phyloP scores from a whole-genome alignment of 225 moss, liverwort and hornwort species.

The Marchantia paleacea region DNA sequence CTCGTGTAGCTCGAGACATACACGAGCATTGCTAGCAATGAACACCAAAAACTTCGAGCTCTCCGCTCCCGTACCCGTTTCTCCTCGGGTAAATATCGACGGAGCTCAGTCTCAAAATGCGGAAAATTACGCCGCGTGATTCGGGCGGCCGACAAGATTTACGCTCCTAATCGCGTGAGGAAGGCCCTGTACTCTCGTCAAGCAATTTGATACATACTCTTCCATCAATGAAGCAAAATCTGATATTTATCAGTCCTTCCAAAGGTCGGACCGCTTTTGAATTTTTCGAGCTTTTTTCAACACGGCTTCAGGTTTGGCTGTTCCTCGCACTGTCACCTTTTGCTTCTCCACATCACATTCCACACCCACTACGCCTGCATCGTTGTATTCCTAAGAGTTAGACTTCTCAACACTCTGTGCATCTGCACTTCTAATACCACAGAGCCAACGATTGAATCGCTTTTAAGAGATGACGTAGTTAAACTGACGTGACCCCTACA shows the following conservation, averaged over 20 bases:
- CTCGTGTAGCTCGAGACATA: too few relatives aligned
- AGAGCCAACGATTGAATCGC: not conserved
- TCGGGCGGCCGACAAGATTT: too few relatives aligned
- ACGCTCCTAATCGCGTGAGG: too few relatives aligned
- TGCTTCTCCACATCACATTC: conserved; percentile 6
- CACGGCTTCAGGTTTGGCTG: not conserved
- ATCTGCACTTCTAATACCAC: not conserved
- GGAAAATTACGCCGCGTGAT: too few relatives aligned
- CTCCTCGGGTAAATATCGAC: too few relatives aligned
- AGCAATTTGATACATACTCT: too few relatives aligned
- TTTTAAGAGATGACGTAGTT: not conserved
- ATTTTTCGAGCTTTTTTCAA: conserved; percentile 5
- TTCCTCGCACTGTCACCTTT: conserved; percentile 5
- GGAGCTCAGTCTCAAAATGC: too few relatives aligned
- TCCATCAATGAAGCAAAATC: too few relatives aligned
- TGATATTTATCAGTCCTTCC: not conserved
- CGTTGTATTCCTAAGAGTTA: not conserved
- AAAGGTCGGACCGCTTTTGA: not conserved
- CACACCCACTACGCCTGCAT: conserved; percentile 4
- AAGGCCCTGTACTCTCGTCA: too few relatives aligned
- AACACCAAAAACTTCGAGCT: too few relatives aligned
- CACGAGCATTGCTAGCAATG: too few relatives aligned
- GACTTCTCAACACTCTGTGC: not conserved
- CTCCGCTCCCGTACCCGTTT: too few relatives aligned
- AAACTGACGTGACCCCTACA: not conserved